Base-by-base conservation (phyloP, 2,329 filamentous ascomycete species). In the Neofusicoccum laricinum region DNA sequence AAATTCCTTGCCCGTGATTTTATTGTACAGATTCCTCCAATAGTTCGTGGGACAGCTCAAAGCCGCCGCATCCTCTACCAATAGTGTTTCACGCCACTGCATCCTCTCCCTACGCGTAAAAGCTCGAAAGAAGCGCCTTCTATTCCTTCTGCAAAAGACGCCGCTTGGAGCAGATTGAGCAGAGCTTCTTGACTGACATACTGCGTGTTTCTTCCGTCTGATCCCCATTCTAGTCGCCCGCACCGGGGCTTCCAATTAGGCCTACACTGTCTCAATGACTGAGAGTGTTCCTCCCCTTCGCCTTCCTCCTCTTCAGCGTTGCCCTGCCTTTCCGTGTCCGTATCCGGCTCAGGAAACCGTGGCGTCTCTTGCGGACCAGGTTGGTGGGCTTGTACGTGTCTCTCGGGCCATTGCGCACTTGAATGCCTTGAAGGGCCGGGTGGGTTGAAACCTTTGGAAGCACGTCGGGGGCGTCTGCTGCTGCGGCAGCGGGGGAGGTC, bases 361-460 rank as follows among this genome's bases (percentile, higher is more conserved):
- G 84, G 69, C 86, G 80, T 67, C 86, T 79, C 77, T 88, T 89
- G 72, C 87, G 80, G 46, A 87, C 84, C 49, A 82, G 71, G 67
- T 87, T 84, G 58, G 82, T 86, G 10, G 86, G 85, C 63, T 85
- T 84, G 70, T 81, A 88, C 46, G 86, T 88, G 64, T 82, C 76
- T 67, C 86, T 80, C 32, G 81, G 81, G 2, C 78, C 79, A 68
- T 77, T 79, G 45, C 80, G 76, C 21, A 81, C 76, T 68, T 82
- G 80, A 25, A 75, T 71, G 40, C 73, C 67, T 10, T 72, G 71
- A 8, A 80, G 67, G 2, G 71, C 72, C 0, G 78, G 76, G 57
- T 77, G 75, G 14, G 71, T 65, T 0, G 76, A 76, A 43, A 77
- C 72, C 64, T 75, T 76, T 38, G 70, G 71, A 19, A 71, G 64